Conservation (phyloP, 2,329 filamentous ascomycete species). For the Catunica adiposa region DNA sequence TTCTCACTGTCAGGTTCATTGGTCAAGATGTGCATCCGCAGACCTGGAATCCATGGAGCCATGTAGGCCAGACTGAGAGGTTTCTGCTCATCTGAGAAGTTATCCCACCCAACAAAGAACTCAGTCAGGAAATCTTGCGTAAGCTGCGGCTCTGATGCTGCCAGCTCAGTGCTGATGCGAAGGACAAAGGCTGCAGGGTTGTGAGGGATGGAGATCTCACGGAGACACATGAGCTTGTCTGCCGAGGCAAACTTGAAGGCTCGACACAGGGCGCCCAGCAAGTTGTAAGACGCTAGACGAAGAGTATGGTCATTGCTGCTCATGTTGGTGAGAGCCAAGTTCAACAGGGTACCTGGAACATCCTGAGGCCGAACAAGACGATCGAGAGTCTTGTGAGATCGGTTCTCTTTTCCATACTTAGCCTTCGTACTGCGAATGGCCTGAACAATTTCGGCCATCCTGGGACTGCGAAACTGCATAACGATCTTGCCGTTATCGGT, state of each 20-base stretch:
- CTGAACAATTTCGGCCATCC: constrained; percentile 46
- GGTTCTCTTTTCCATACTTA: constrained; percentile 46
- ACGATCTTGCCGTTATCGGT: constrained; percentile 54
- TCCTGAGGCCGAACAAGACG: constrained; percentile 52
- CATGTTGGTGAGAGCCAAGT: constrained; percentile 50
- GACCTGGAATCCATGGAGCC: constrained; percentile 49
- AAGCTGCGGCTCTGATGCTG: constrained; percentile 46
- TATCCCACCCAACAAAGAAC: constrained; percentile 58
- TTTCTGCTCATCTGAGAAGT: constrained; percentile 49
- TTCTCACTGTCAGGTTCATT: constrained; percentile 48
- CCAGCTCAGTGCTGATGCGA: constrained; percentile 47
- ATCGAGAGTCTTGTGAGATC: constrained; percentile 44
- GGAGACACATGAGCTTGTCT: constrained; percentile 43
- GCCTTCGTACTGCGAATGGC: constrained; percentile 46
- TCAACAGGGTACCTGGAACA: constrained; percentile 51
- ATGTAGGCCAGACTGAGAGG: constrained; percentile 52
- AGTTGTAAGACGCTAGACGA: constrained; percentile 48
- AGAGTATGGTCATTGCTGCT: constrained; percentile 44
- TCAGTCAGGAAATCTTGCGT: constrained; percentile 56
- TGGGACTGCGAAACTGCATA: constrained; percentile 54
- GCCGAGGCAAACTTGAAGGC: constrained; percentile 51
- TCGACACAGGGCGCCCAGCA: constrained; percentile 48
- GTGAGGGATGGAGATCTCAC: constrained; percentile 46
- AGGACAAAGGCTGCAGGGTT: constrained; percentile 49
- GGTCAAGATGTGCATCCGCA: constrained; percentile 42